Evolutionary conservation across 306 rosid species (phyloP).

Genomic region (Vigna trinervia): DNA sequence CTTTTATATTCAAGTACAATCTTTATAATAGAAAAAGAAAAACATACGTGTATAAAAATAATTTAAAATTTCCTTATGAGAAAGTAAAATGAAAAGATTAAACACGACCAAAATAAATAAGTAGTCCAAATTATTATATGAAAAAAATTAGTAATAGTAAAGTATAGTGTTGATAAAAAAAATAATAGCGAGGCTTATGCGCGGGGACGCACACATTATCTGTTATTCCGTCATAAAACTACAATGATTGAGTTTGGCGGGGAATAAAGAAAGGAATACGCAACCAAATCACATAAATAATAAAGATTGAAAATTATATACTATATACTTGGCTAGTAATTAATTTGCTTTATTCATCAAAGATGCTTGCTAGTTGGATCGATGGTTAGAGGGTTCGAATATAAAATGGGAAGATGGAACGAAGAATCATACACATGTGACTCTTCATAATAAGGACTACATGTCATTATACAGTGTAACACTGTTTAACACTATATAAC

Average conservation of each 20-base stretch:
- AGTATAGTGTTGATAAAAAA: neutral
- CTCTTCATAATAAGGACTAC: neutral
- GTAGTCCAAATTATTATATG: neutral
- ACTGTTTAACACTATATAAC: neutral
- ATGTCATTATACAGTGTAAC: neutral
- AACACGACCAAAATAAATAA: no score
- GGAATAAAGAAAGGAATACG: slow-evolving; percentile 33
- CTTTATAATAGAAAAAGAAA: no score
- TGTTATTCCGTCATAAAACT: neutral
- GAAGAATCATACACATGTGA: neutral
- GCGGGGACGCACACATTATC: neutral
- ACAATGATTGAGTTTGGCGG: slow-evolving; percentile 32
- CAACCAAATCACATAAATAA: slow-evolving; percentile 11
- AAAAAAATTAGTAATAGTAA: neutral
- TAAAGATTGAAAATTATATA: neutral
- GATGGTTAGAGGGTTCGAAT: neutral
- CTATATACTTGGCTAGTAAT: slow-evolving; percentile 13
- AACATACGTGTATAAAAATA: neutral
- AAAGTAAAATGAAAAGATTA: neutral
- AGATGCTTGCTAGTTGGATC: slow-evolving; percentile 36
- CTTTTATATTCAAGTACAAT: no score
- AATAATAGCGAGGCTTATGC: neutral
- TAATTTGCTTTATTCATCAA: neutral
- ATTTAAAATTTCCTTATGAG: neutral
- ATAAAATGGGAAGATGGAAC: neutral